These are phyloP conservation scores for Eutrema japonicum DNA, from an alignment of 345 rosid genomes.

Conservation along the genomic window DNA sequence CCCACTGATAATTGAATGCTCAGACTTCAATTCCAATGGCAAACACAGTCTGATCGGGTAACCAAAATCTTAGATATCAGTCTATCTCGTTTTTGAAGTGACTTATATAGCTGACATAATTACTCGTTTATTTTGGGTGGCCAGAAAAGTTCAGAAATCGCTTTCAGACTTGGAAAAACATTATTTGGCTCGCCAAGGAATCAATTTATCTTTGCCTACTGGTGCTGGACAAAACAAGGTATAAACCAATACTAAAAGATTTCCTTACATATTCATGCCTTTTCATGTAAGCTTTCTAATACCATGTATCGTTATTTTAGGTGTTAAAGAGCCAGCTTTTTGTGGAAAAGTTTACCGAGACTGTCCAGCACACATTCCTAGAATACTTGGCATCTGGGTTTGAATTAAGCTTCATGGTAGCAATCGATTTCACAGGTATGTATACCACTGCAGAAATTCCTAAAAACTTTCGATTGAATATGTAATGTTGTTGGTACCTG, in stretches of 20 bases:
- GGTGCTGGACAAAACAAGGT: constrained; percentile 68
- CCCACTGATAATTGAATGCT: constrained; percentile 46
- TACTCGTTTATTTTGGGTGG: constrained; percentile 37
- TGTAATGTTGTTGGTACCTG: neutral
- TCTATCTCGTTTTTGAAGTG: constrained; percentile 17
- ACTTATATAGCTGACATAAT: constrained; percentile 31
- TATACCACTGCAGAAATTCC: constrained; percentile 16
- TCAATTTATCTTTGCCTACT: constrained; percentile 53
- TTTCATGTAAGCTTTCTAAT: constrained; percentile 31
- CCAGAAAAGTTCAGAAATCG: constrained; percentile 79
- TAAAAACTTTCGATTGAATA: neutral
- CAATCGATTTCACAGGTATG: constrained; percentile 93
- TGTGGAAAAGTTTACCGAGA: constrained; percentile 75
- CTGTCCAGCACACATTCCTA: constrained; percentile 71
- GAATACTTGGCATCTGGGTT: constrained; percentile 88
- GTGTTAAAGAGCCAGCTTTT: constrained; percentile 70
- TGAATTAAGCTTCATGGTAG: constrained; percentile 93
- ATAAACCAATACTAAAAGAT: constrained; percentile 23
- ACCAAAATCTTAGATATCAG: neutral
- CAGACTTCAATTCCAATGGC: constrained; percentile 44
- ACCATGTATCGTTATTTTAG: constrained; percentile 44
- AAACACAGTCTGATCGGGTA: constrained; percentile 46
- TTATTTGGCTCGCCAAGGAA: constrained; percentile 57
- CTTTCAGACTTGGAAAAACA: constrained; percentile 76
- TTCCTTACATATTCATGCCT: constrained; percentile 13